Evolutionary conservation across 2,329 filamentous ascomycete genomes (phyloP).

Genomic region (Akanthomyces uredinophilus): DNA sequence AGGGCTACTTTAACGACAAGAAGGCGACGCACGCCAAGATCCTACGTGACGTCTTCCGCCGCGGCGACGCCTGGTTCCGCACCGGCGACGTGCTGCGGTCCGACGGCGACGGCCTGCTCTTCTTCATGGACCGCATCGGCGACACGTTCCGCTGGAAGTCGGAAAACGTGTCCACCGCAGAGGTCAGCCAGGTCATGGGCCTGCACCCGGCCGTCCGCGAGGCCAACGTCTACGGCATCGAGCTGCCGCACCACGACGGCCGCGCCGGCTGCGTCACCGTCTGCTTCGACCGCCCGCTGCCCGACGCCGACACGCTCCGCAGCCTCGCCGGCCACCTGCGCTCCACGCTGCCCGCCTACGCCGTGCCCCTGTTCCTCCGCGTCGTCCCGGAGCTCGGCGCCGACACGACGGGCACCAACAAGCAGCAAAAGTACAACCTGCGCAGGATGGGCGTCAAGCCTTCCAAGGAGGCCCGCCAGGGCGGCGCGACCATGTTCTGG

Average conservation of each 20-base stretch:
- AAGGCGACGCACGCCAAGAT: slow-evolving; percentile 70
- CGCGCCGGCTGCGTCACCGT: slow-evolving; percentile 77
- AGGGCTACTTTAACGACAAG: slow-evolving; percentile 75
- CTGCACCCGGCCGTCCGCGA: slow-evolving; percentile 63
- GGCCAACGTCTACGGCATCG: slow-evolving; percentile 81
- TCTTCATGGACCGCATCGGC: slow-evolving; percentile 76
- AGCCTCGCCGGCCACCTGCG: slow-evolving; percentile 57
- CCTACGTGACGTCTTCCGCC: slow-evolving; percentile 63
- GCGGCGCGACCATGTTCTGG: slow-evolving; percentile 54
- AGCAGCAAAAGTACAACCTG: slow-evolving; percentile 76
- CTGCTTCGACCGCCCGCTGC: slow-evolving; percentile 51
- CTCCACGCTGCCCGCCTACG: slow-evolving; percentile 62
- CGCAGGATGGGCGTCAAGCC: slow-evolving; percentile 72
- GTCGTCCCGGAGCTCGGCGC: slow-evolving; percentile 51
- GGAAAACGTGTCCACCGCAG: slow-evolving; percentile 76
- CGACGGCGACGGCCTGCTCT: slow-evolving; percentile 66
- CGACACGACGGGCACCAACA: slow-evolving; percentile 76
- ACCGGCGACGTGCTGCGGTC: slow-evolving; percentile 74
- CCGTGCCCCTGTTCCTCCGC: slow-evolving; percentile 72
- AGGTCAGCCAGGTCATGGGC: slow-evolving; percentile 71
- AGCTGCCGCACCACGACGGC: slow-evolving; percentile 75
- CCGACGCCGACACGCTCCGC: slow-evolving; percentile 46
- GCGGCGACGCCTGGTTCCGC: slow-evolving; percentile 78
- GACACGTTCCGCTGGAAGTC: slow-evolving; percentile 79
- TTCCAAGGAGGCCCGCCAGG: slow-evolving; percentile 16